Percentiles rank a stretch among this genome's conserved stretches.
These are phyloP conservation scores for Leccinum truebloodii DNA, from an alignment of 768 basidiomycete species.

Conservation along the genomic window DNA sequence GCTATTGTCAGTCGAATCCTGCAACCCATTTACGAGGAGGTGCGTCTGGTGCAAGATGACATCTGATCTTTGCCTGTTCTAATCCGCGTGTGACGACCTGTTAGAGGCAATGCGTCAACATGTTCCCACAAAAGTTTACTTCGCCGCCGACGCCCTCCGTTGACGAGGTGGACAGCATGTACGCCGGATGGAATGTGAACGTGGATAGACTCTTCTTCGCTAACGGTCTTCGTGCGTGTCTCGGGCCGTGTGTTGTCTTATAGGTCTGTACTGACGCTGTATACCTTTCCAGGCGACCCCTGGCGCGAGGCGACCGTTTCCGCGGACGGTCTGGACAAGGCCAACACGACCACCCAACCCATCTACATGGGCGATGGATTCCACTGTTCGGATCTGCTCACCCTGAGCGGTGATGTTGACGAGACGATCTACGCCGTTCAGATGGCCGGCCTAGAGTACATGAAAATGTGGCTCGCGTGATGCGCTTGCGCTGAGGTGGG, in stretches of 20 bases:
- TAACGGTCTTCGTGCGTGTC: neutral
- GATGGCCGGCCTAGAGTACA: neutral
- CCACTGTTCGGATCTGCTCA: neutral
- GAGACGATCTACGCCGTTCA: neutral
- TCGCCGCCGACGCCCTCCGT: neutral
- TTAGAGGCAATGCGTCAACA: neutral
- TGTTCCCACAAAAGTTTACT: neutral
- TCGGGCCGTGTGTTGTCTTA: neutral
- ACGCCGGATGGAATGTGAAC: neutral
- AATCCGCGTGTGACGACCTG: neutral
- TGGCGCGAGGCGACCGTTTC: constrained; percentile 74
- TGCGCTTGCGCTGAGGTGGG: neutral
- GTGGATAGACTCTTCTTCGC: neutral
- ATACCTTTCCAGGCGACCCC: constrained; percentile 55
- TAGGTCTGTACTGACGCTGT: neutral
- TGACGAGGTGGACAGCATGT: neutral
- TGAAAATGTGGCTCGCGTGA: neutral
- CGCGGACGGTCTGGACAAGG: constrained; percentile 45
- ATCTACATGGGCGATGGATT: neutral
- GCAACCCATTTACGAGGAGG: neutral
- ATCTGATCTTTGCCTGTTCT: neutral
- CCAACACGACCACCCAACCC: neutral
- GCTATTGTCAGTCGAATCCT: neutral
- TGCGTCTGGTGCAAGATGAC: neutral
- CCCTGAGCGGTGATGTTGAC: neutral